Evolutionary conservation across 148 eudicot genomes (phyloP), one percentile per base, ranked within the genome.

Genomic region (Polygonum maritimum): DNA sequence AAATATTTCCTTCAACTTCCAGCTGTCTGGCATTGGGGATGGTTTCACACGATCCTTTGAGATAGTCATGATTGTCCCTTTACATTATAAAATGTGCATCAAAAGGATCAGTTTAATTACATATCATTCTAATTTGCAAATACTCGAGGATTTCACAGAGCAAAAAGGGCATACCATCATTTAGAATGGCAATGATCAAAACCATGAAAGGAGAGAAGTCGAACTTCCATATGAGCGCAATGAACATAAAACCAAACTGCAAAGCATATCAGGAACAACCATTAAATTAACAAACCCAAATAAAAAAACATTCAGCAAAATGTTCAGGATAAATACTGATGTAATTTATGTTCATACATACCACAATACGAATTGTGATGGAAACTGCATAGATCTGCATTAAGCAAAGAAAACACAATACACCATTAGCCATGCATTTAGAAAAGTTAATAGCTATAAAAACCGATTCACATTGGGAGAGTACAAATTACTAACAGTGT

Each of bases 161-260:
- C 38, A 54, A 45, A 33, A 60, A 45, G 74, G 73, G 18, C 85
- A 80, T 81, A 94, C 98, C 98, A 12, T 94, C 98, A 76, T 94
- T 94, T 10, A 94, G 82, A 81, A 94, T 94, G 84, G 98, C 98
- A 74, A 94, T 94, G 71, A 94, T 94, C 88, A 94, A 76, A 86
- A 94, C 98, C 98, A 94, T 94, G 92, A 94, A 94, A 18, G 98
- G 98, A 62, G 98, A 90, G 84, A 94, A 94, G 77, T 94, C 98
- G 19, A 79, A 94, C 78, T 87, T 91, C 98, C 98, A 94, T 76
- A 94, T 94, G 86, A 94, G 87, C 62, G 98, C 97, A 35, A 94
- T 91, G 76, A 94, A 81, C 95, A 94, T 80, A 88, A 94, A 94
- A 39, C 98, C 98, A 78, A 94, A 88, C 97, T 92, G 74, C 83